Percentiles rank a stretch among this genome's conserved stretches.
Conservation (phyloP, 768 basidiomycete genomes). For the Psilocybe sp. region DNA sequence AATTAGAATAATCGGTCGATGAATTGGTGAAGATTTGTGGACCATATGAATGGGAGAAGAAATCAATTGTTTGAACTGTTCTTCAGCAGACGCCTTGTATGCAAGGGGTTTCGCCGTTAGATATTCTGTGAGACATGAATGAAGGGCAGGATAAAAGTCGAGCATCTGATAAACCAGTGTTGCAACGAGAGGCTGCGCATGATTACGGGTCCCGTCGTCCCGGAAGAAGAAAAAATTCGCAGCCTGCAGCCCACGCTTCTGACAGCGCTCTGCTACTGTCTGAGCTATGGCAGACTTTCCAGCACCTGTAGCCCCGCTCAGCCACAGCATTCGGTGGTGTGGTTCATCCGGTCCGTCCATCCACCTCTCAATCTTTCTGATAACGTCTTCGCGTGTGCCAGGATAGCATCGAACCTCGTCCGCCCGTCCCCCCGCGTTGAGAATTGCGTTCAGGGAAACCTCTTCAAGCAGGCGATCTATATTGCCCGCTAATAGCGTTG, state of each 20-base stretch:
- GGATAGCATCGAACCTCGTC: too few species aligned
- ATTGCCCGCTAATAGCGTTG: too few species aligned
- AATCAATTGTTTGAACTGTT: not conserved
- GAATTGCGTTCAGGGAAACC: too few species aligned
- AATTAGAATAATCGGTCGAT: conserved; percentile 8
- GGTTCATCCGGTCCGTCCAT: too few species aligned
- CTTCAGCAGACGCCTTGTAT: too few species aligned
- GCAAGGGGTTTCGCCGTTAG: not conserved
- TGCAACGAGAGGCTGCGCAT: too few species aligned
- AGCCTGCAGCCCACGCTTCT: not conserved
- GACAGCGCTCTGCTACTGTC: not conserved
- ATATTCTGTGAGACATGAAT: not conserved
- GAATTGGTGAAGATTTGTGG: not conserved
- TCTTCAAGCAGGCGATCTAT: too few species aligned
- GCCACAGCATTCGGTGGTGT: too few species aligned
- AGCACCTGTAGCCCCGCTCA: conserved; percentile 1
- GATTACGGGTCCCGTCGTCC: too few species aligned
- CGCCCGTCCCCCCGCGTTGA: too few species aligned
- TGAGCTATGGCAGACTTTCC: conserved; percentile 5
- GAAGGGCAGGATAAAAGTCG: not conserved
- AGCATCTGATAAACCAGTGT: not conserved
- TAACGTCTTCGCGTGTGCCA: too few species aligned
- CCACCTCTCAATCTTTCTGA: too few species aligned
- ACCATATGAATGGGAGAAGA: not conserved
- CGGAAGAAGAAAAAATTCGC: not conserved